Percentiles rank a stretch among this genome's conserved stretches.
phyloP scores from a whole-genome alignment of 495 filamentous ascomycete genomes.

The Oidiodendron maius region DNA sequence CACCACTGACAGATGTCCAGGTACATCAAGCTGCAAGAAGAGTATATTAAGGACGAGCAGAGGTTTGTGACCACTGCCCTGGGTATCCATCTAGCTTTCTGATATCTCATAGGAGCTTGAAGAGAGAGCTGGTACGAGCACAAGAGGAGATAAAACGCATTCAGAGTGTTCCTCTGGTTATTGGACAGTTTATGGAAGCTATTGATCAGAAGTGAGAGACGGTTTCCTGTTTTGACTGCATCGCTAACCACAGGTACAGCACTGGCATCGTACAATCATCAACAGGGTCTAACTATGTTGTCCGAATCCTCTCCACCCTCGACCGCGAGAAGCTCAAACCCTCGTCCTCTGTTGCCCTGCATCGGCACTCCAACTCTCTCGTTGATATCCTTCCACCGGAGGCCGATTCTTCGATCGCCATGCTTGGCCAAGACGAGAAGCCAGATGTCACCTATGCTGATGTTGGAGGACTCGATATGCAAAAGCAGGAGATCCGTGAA shows the following conservation, averaged over 20 bases:
- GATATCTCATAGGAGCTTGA: conserved; percentile 65
- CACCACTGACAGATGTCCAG: conserved; percentile 31
- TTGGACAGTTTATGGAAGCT: conserved; percentile 99
- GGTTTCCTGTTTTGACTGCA: conserved; percentile 11
- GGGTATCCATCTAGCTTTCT: conserved; percentile 16
- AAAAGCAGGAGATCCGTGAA: conserved; percentile 98
- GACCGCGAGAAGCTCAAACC: conserved; percentile 97
- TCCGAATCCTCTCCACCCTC: conserved; percentile 95
- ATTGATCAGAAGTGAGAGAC: conserved; percentile 91
- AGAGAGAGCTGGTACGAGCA: conserved; percentile 92
- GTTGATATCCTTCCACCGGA: conserved; percentile 97
- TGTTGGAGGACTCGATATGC: conserved; percentile 97
- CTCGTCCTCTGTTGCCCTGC: conserved; percentile 92
- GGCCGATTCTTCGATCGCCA: conserved; percentile 96
- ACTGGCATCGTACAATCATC: conserved; percentile 98
- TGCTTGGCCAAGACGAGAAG: conserved; percentile 95
- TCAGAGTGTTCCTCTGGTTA: conserved; percentile 94
- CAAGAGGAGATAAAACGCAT: conserved; percentile 99
- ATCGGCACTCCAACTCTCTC: conserved; percentile 96
- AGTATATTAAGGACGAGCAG: conserved; percentile 99
- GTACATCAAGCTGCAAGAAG: conserved; percentile 97
- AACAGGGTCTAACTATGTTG: conserved; percentile 97
- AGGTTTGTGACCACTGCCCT: conserved; percentile 18
- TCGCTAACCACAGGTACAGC: conserved; percentile 40
- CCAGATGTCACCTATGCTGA: conserved; percentile 98